Evolutionary conservation across 805 yeast genomes (phyloP), one percentile per base, ranked within the genome.

Genomic region (Wickerhamiella sorbophila): DNA sequence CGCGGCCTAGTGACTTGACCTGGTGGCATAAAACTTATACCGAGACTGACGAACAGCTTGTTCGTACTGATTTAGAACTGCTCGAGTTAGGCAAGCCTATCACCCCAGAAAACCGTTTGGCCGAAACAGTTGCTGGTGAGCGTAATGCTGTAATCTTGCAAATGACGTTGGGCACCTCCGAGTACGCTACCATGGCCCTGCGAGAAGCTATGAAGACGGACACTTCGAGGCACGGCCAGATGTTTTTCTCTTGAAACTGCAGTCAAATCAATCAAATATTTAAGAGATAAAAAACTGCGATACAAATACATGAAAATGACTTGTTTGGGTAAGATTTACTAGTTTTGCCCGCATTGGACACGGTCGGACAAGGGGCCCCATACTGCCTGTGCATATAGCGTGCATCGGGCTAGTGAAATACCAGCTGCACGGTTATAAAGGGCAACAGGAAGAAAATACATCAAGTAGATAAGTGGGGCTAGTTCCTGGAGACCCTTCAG

Each of bases 151-250:
- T 87, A 12, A 69, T 91, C 4, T 58, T 93, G 44, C 77, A 72
- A 50, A 68, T 91, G 69, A 79, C 76, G 54, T 66, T 91, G 44
- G 88, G 86, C 4, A 77, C 82, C 2, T 80, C 95, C 29, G 78
- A 93, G 5, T 91, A 91, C 59, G 99, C 99, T 1, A 91, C 99
- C 0, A 93, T 91, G 98, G 94, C 95, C 1, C 62, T 91, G 39
- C 73, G 98, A 56, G 97, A 91, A 59, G 73, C 84, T 39, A 76
- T 87, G 82, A 80, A 77, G 57, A 39, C 39, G 16, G 57, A 53
- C 5, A 53, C 56, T 4, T 41, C 49, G 31, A 44, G 57, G 2
- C 47, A 52, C 26, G 57, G 57, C 4, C 46, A 42, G 14, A 42
- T 52, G 14, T 53, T 44, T 26, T 51, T 44, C 36, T 24, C 21